These are phyloP conservation scores for Recurvomyces mirabilis DNA, from an alignment of 495 filamentous ascomycete species.

Conservation along the genomic window DNA sequence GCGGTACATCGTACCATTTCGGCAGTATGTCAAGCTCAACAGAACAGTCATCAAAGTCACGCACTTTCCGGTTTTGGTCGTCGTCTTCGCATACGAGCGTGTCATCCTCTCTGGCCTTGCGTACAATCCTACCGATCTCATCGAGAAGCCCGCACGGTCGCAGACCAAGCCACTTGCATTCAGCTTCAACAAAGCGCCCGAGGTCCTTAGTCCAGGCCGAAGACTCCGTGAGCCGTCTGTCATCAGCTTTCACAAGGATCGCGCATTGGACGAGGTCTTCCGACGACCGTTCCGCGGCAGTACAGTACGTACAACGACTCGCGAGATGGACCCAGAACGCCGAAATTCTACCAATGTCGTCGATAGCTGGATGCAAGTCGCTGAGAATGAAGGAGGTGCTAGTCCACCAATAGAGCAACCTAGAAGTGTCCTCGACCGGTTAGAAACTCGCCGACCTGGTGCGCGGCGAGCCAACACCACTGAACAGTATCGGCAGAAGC, in stretches of 20 bases:
- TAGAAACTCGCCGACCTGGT: conserved; percentile 37
- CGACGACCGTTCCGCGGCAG: conserved; percentile 44
- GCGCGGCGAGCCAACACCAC: conserved; percentile 17
- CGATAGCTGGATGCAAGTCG: conserved; percentile 73
- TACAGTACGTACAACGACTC: conserved; percentile 36
- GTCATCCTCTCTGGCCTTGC: conserved; percentile 55
- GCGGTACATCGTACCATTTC: conserved; percentile 65
- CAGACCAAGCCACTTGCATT: conserved; percentile 30
- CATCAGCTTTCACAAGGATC: conserved; percentile 75
- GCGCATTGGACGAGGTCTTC: conserved; percentile 87
- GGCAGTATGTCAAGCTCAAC: conserved; percentile 68
- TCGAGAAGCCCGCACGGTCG: conserved; percentile 32
- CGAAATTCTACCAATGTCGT: conserved; percentile 65
- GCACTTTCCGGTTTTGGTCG: conserved; percentile 73
- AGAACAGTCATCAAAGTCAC: conserved; percentile 79
- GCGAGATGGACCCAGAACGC: conserved; percentile 36
- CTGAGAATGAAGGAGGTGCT: conserved; percentile 50
- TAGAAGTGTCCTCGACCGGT: conserved; percentile 43
- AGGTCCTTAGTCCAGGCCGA: conserved; percentile 55
- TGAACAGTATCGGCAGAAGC: conserved; percentile 1
- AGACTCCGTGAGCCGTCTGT: conserved; percentile 70
- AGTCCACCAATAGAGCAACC: conserved; percentile 54
- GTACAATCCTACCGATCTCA: conserved; percentile 64
- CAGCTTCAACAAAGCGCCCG: conserved; percentile 33
- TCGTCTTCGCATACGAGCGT: conserved; percentile 80